Percentiles rank a stretch among this genome's conserved stretches.
These are phyloP conservation scores for Sinapis alba DNA, from an alignment of 441 rosid genomes.

Conservation along the genomic window DNA sequence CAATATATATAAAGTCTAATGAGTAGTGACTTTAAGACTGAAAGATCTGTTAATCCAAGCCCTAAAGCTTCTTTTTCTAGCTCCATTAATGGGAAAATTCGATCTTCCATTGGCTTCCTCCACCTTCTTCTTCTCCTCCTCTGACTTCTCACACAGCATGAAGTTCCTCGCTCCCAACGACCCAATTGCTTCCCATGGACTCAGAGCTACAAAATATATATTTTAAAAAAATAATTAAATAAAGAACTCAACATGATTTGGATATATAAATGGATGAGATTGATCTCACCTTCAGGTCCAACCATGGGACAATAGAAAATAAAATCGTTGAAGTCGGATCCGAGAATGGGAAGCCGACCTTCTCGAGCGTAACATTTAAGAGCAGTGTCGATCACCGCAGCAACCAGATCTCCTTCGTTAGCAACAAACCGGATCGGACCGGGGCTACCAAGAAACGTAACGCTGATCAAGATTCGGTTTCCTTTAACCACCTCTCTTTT, in stretches of 20 bases:
- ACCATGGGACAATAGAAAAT: constrained; percentile 65
- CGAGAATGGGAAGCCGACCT: constrained; percentile 80
- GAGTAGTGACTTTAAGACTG: constrained; percentile 70
- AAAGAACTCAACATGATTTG: background rate
- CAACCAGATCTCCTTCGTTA: constrained; percentile 65
- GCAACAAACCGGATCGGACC: constrained; percentile 95
- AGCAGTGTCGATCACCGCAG: constrained; percentile 72
- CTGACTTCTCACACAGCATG: constrained; percentile 84
- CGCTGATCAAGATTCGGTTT: constrained; percentile 58
- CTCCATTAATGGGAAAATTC: constrained; percentile 32
- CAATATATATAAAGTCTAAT: constrained; percentile 40
- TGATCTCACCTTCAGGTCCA: constrained; percentile 53
- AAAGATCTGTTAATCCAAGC: constrained; percentile 85
- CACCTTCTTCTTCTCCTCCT: constrained; percentile 39
- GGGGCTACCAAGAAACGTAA: constrained; percentile 81
- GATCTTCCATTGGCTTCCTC: constrained; percentile 40
- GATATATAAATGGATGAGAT: background rate
- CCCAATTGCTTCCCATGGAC: constrained; percentile 82
- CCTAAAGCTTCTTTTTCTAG: constrained; percentile 70
- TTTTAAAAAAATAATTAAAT: background rate
- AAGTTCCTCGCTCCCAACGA: constrained; percentile 74
- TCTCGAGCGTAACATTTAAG: constrained; percentile 81
- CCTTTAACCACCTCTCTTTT: constrained; percentile 56
- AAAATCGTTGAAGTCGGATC: constrained; percentile 72
- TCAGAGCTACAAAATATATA: constrained; percentile 55